A percentile compares a stretch with the other conserved stretches of the same genome.
These are phyloP conservation scores for Guadua angustifolia DNA, from an alignment of 176 grass and related monocot species.

Conservation along the genomic window DNA sequence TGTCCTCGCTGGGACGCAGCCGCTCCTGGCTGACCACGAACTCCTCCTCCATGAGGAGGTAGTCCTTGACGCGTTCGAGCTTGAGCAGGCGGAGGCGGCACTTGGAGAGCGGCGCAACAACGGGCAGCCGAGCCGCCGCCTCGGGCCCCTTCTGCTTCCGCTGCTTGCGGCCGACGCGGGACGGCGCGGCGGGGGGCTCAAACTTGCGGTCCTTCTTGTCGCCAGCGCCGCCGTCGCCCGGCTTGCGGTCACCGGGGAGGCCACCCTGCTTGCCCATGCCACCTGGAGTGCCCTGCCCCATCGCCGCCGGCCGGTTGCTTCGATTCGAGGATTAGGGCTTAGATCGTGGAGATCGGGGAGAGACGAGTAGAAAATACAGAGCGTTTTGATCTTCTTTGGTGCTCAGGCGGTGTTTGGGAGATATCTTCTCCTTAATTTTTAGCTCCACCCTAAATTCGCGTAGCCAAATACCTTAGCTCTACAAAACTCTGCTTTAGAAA, in stretches of 20 bases:
- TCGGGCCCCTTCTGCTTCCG: slow-evolving; percentile 76
- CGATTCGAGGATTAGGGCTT: slow-evolving; percentile 56
- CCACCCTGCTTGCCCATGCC: slow-evolving; percentile 56
- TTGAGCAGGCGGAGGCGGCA: slow-evolving; percentile 84
- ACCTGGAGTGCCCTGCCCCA: slow-evolving; percentile 74
- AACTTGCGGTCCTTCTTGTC: slow-evolving; percentile 75
- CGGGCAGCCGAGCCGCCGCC: slow-evolving; percentile 68
- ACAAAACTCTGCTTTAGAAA: too few species aligned
- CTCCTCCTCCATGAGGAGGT: slow-evolving; percentile 85
- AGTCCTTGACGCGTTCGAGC: slow-evolving; percentile 83
- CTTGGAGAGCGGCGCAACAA: slow-evolving; percentile 75
- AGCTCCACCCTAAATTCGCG: too few species aligned
- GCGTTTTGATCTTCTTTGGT: background rate
- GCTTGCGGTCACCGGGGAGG: slow-evolving; percentile 69
- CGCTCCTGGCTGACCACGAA: slow-evolving; percentile 76
- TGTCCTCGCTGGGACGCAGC: slow-evolving; percentile 73
- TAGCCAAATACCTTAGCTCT: too few species aligned
- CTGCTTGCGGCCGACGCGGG: slow-evolving; percentile 77
- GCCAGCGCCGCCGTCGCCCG: slow-evolving; percentile 51
- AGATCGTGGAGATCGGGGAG: background rate
- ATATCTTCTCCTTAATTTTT: too few species aligned
- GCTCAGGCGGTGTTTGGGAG: background rate
- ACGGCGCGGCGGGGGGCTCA: slow-evolving; percentile 72
- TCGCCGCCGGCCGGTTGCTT: slow-evolving; percentile 38
- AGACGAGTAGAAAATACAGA: background rate